Evolutionary conservation across 768 basidiomycete species (phyloP), one percentile per base, ranked within the genome.

Genomic region (Pholiota microspora): DNA sequence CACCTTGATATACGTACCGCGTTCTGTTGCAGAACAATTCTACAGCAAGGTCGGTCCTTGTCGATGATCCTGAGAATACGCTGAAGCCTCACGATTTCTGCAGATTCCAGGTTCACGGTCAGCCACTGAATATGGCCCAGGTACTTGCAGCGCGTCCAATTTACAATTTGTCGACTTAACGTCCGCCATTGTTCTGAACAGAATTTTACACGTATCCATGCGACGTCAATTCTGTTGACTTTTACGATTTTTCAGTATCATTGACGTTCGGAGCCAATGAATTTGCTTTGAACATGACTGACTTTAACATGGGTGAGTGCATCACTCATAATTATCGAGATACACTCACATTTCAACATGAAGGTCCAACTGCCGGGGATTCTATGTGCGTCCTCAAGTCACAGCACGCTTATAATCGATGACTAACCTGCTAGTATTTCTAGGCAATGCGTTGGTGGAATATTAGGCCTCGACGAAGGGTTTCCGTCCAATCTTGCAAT

Each of bases 171-270:
- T 7, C n/a, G n/a, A n/a, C n/a, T n/a, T n/a, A n/a, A n/a, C n/a
- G n/a, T n/a, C n/a, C 5, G n/a, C 15, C n/a, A 51, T 45, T 0
- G 0, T 12, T 42, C 40, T 23, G 18, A 16, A 42, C 29, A 75
- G 82, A 75, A 2, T 83, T 79, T 66, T 88, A 77, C 64, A 73
- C 76, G 2, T 84, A 71, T 59, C 84, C 83, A 0, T 89, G 86
- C 65, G 59, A 68, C 29, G 56, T 71, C 16, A 44, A 45, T 8
- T 56, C 60, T 1, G 53, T 57, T 2, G 61, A 82, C 25, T n/a
- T n/a, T n/a, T n/a, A n/a, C n/a, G n/a, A n/a, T n/a, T n/a, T n/a
- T n/a, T n/a, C n/a, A n/a, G n/a, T n/a, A n/a, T 68, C 75, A 7
- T 71, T 89, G 23, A 64, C 71, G 1, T 78, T 88, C 58, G 74